Base-by-base conservation (phyloP, 768 basidiomycete species). In the Stropharia rugosoannulata region DNA sequence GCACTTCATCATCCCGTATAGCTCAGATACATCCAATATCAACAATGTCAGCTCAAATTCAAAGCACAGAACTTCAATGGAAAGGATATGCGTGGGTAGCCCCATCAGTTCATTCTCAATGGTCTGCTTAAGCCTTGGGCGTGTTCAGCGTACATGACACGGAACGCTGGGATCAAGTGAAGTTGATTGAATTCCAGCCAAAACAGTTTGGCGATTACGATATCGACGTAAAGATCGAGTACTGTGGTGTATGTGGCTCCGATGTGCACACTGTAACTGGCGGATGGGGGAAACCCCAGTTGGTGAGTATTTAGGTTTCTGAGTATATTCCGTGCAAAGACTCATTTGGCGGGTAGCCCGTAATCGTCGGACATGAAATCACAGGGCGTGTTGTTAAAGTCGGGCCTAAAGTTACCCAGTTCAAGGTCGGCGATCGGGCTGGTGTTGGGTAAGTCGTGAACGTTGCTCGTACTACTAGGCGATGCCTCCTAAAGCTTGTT, bases 391-490 rank as follows among this genome's bases (percentile, higher is more conserved):
- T 80, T 36, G 74, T 74, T 15, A 70, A 73, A 12, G 80, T 88
- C 53, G 84, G 86, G 1, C 66, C 76, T 5, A 74, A 82, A 40
- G 83, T 85, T 44, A 74, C 63, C 3, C 76, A 76, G 47, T 75
- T 86, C 71, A 82, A 83, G 61, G 72, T 78, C 6, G 84, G 85
- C 15, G 80, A 85, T 62, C 66, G 78, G 10, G 85, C 75, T 57
- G 85, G 85, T 43, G 70, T 73, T 29, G 72, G 73, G 72, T 72
- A 51, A 25, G 36, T 11, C 29, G 45, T 18, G 0, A 4, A 18
- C 39, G 15, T 13, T 38, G 8, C 19, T 36, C 19, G 7, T 27
- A 22, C 25, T 74, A 80, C 7, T 75, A 77, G 8, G 5, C 4
- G 35, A 52, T 42, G 4, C 2, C n/a, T 10, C 13, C 13, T 37